phyloP scores from a whole-genome alignment of 2,329 filamentous ascomycete genomes.

The Daldinia sp. region DNA sequence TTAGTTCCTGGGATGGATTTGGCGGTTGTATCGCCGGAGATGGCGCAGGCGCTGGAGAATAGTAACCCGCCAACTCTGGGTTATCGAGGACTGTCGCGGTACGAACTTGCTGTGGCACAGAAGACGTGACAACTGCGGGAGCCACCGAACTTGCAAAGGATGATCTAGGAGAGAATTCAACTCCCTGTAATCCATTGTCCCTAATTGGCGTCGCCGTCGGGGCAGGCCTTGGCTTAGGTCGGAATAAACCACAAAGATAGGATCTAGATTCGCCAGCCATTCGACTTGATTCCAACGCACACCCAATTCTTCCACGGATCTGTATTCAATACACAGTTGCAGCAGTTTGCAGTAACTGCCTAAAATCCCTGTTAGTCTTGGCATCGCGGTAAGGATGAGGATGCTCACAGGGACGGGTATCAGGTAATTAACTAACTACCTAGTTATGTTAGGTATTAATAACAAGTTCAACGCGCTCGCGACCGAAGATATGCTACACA shows the following conservation, averaged over 20 bases:
- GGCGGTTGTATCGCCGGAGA: neutral
- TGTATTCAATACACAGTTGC: neutral
- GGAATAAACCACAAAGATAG: constrained; percentile 30
- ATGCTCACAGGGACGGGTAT: neutral
- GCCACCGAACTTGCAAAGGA: constrained; percentile 34
- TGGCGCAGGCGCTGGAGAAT: constrained; percentile 31
- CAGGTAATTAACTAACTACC: too few species aligned
- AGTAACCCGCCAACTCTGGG: constrained; percentile 39
- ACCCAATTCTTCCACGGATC: neutral
- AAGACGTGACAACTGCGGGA: neutral
- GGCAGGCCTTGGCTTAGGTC: constrained; percentile 10
- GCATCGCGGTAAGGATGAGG: neutral
- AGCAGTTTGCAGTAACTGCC: neutral
- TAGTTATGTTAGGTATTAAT: too few species aligned
- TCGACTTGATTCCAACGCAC: neutral
- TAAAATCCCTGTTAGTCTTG: constrained; percentile 4
- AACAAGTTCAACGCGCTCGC: neutral
- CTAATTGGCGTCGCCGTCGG: neutral
- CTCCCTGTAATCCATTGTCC: constrained; percentile 26
- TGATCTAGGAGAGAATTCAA: constrained; percentile 39
- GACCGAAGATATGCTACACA: neutral
- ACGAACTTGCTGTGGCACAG: neutral
- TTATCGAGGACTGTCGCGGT: constrained; percentile 15
- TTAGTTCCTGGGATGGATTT: constrained; percentile 27
- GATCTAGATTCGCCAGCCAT: constrained; percentile 22